phyloP scores from a whole-genome alignment of 2,329 filamentous ascomycete species.

The Pyricularia grisea region DNA sequence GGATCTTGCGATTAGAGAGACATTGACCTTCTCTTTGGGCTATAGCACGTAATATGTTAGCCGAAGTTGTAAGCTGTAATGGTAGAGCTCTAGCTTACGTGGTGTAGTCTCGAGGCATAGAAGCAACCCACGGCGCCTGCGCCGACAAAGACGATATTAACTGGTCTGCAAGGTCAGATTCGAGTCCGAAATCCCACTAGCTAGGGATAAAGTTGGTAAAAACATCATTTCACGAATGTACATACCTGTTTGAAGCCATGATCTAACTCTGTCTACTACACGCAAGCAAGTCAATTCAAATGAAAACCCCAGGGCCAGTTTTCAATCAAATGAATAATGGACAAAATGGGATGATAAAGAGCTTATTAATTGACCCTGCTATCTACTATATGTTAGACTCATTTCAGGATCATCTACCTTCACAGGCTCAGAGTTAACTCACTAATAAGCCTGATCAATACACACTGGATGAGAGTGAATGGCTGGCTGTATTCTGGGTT shows the following conservation, averaged over 20 bases:
- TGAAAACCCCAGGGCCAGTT: not conserved
- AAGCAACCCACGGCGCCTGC: slow-evolving; percentile 65
- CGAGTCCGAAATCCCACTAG: not conserved
- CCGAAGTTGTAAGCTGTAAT: not conserved
- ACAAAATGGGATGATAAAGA: not conserved
- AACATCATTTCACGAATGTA: not conserved
- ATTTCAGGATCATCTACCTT: not conserved
- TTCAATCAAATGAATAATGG: not conserved
- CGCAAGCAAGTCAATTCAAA: not conserved
- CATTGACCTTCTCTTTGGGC: slow-evolving; percentile 41
- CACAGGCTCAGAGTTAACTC: not conserved
- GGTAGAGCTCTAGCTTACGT: slow-evolving; percentile 26
- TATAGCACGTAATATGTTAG: slow-evolving; percentile 13
- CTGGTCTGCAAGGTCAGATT: slow-evolving; percentile 22
- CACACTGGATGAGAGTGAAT: not conserved
- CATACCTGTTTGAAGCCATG: not conserved
- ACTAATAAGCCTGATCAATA: not conserved
- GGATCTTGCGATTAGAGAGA: slow-evolving; percentile 64
- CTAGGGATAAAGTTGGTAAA: not conserved
- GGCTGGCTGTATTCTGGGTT: not conserved
- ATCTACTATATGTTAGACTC: not conserved
- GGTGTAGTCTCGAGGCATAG: slow-evolving; percentile 59
- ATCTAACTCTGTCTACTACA: too few species aligned
- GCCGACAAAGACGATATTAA: slow-evolving; percentile 57
- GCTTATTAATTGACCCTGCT: not conserved